Evolutionary conservation across 345 rosid species (phyloP).

Genomic region (Syzygium aqueum): DNA sequence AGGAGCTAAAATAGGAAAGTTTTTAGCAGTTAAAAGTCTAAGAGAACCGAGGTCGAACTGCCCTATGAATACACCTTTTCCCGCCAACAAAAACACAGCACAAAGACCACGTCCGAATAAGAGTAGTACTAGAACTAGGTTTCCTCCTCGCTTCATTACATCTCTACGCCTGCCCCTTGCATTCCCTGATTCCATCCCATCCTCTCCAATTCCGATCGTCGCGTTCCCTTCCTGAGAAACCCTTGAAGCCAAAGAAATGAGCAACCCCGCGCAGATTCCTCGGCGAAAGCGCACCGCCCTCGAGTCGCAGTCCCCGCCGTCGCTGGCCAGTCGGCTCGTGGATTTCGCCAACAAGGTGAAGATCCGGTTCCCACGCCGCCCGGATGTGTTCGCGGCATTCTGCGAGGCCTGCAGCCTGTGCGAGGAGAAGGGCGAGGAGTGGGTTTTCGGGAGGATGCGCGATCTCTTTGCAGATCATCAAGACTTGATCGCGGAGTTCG

Average conservation of each 20-base stretch:
- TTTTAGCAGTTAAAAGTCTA: not conserved
- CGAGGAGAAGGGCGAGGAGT: not conserved
- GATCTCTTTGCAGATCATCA: not conserved
- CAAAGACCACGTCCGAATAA: too few species aligned
- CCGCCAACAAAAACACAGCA: too few species aligned
- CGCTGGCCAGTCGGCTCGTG: not conserved
- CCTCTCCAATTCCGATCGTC: not conserved
- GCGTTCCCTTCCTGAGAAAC: not conserved
- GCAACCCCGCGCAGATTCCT: not conserved
- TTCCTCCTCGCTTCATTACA: not conserved
- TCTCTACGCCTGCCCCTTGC: not conserved
- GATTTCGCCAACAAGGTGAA: not conserved
- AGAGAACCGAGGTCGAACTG: not conserved
- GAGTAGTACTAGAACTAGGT: not conserved
- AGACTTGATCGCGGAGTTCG: not conserved
- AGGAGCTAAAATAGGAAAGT: not conserved
- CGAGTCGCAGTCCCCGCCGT: not conserved
- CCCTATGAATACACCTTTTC: not conserved
- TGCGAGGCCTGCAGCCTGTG: not conserved
- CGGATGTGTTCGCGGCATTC: not conserved
- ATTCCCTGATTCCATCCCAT: not conserved
- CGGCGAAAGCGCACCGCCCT: not conserved
- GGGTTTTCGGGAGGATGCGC: not conserved
- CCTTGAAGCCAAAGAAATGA: not conserved
- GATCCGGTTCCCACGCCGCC: not conserved